Evolutionary conservation across 2,329 filamentous ascomycete species (phyloP).

Genomic region (Cladosporium sp.): DNA sequence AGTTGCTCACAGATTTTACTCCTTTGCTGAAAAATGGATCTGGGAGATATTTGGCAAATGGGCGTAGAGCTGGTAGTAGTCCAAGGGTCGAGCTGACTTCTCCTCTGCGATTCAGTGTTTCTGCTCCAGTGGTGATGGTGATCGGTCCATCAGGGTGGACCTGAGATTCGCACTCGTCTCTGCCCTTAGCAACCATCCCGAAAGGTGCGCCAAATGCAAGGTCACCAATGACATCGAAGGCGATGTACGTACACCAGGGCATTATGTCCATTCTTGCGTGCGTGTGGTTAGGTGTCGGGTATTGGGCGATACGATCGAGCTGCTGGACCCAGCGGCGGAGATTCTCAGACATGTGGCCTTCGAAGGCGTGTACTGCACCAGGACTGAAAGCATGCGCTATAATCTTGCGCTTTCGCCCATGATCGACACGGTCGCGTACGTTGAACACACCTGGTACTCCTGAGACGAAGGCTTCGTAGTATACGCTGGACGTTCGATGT

Average conservation of each 20-base stretch:
- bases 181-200: constrained; percentile 32
- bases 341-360: constrained; percentile 37
- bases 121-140: constrained; percentile 26
- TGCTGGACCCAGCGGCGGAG: constrained; percentile 29
- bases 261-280: constrained; percentile 30
- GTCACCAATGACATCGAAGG: constrained; percentile 32
- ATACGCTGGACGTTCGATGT: constrained; percentile 22
- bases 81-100: constrained; percentile 31
- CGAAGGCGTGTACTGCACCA: constrained; percentile 37
- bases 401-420: constrained; percentile 41
- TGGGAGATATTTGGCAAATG: constrained; percentile 29
- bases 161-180: constrained; percentile 31
- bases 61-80: constrained; percentile 26
- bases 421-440: constrained; percentile 38
- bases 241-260: constrained; percentile 32
- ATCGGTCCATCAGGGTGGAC: constrained; percentile 26
- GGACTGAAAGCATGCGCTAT: constrained; percentile 41
- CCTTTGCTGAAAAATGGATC: constrained; percentile 34
- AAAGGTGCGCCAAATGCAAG: constrained; percentile 35
- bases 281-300: constrained; percentile 19
- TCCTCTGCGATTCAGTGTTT: constrained; percentile 30
- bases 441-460: constrained; percentile 41
- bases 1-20: constrained; percentile 27
- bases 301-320: constrained; percentile 27
- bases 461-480: constrained; percentile 41